Evolutionary conservation across 495 filamentous ascomycete genomes (phyloP).

Genomic region (Monascus purpureus): DNA sequence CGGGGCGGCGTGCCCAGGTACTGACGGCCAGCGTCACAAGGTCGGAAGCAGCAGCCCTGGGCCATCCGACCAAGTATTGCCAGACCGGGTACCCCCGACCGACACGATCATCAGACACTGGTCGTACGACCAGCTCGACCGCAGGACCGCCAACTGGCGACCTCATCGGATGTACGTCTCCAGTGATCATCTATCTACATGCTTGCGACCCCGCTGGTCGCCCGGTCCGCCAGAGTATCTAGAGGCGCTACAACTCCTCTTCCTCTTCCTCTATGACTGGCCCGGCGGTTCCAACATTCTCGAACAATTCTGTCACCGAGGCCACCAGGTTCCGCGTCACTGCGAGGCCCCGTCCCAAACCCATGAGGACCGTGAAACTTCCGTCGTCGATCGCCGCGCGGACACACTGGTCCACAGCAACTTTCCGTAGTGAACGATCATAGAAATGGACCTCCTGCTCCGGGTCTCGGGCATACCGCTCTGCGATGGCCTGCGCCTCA

Average conservation of each 20-base stretch:
- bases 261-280: neutral
- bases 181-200: neutral
- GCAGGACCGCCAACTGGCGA: slow-evolving; percentile 1
- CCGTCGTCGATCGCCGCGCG: slow-evolving; percentile 2
- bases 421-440: slow-evolving; percentile 2
- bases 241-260: neutral
- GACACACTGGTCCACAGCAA: slow-evolving; percentile 2
- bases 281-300: neutral
- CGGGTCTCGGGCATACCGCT: slow-evolving; percentile 1
- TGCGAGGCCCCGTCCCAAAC: slow-evolving; percentile 1
- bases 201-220: neutral
- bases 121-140: neutral
- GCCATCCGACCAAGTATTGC: neutral
- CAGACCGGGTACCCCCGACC: neutral
- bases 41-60: neutral
- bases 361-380: slow-evolving; percentile 3
- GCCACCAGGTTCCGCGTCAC: slow-evolving; percentile 3
- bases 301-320: neutral
- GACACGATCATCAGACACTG: neutral
- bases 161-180: neutral
- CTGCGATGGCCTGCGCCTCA: slow-evolving; percentile 2
- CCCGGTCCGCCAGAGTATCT: neutral
- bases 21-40: neutral
- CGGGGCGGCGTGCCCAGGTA: neutral
- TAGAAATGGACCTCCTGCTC: slow-evolving; percentile 2